Evolutionary conservation across 2,329 filamentous ascomycete species (phyloP).

Genomic region (Macrophomina phaseolina): DNA sequence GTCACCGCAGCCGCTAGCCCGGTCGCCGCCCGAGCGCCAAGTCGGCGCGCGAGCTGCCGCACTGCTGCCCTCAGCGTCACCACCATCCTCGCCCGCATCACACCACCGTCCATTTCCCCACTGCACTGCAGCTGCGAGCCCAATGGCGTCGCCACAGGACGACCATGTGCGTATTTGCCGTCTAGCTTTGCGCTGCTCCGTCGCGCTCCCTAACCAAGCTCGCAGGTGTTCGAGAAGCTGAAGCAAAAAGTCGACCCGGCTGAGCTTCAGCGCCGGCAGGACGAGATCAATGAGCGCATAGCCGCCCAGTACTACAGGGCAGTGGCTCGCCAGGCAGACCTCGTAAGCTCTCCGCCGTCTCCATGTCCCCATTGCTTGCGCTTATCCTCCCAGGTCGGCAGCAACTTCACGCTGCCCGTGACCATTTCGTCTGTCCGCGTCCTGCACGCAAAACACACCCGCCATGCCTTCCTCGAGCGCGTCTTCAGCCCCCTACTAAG

Average conservation of each 20-base stretch:
- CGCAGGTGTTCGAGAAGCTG: conserved; percentile 65
- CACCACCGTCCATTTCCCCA: conserved; percentile 8
- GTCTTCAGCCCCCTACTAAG: conserved; percentile 79
- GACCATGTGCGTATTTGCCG: conserved; percentile 52
- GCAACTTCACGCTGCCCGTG: conserved; percentile 85
- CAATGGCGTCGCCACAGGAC: conserved; percentile 51
- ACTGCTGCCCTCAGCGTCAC: conserved; percentile 19
- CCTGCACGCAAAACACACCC: conserved; percentile 82
- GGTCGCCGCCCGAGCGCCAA: conserved; percentile 3
- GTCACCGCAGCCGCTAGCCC: not conserved
- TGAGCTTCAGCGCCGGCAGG: conserved; percentile 63
- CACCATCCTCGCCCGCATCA: conserved; percentile 2
- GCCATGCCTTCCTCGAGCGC: conserved; percentile 79
- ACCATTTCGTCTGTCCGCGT: conserved; percentile 86
- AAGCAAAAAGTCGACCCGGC: conserved; percentile 64
- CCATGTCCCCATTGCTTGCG: conserved; percentile 23
- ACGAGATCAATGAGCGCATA: conserved; percentile 64
- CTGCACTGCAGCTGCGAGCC: conserved; percentile 31
- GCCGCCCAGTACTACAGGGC: conserved; percentile 65
- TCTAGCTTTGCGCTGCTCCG: conserved; percentile 26
- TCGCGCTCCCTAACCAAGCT: not conserved
- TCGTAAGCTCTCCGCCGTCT: conserved; percentile 57
- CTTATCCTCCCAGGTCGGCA: conserved; percentile 47
- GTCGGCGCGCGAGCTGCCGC: conserved; percentile 11
- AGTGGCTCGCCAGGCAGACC: conserved; percentile 66